Percentiles rank a stretch among this genome's conserved stretches.
Conservation (phyloP, 2,329 filamentous ascomycete species). For the Penicillium crustosum region DNA sequence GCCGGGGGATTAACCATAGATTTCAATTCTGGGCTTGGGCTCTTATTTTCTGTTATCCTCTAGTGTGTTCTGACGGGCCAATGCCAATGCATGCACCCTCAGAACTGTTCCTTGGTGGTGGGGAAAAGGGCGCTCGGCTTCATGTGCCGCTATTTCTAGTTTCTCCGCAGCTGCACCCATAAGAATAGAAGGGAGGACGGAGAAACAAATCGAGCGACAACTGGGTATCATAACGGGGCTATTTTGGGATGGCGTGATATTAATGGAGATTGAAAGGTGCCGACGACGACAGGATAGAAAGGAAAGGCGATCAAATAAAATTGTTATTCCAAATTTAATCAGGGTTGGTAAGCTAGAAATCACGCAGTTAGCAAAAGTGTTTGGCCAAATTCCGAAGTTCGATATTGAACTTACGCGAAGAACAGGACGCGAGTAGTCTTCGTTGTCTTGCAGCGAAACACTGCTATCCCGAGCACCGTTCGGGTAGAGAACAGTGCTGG, state of each 20-base stretch:
- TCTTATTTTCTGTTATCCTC: slow-evolving; percentile 10
- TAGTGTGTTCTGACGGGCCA: neutral
- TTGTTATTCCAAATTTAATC: slow-evolving; percentile 27
- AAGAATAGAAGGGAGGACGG: slow-evolving; percentile 24
- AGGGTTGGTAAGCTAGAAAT: slow-evolving; percentile 35
- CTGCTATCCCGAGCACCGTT: slow-evolving; percentile 45
- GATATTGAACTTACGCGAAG: slow-evolving; percentile 38
- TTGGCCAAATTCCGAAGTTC: neutral
- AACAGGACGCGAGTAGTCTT: slow-evolving; percentile 50
- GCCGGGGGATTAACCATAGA: slow-evolving; percentile 7
- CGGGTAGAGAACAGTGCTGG: slow-evolving; percentile 42
- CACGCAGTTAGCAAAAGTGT: slow-evolving; percentile 17
- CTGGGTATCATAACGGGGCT: slow-evolving; percentile 43
- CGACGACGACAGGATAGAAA: slow-evolving; percentile 10
- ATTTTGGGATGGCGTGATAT: slow-evolving; percentile 32
- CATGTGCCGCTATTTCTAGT: slow-evolving; percentile 1
- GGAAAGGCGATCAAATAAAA: slow-evolving; percentile 15
- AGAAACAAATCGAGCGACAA: slow-evolving; percentile 27
- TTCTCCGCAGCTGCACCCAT: slow-evolving; percentile 7
- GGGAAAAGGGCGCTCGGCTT: neutral
- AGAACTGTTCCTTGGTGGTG: neutral
- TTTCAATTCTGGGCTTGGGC: slow-evolving; percentile 7
- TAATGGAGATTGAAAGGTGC: slow-evolving; percentile 24
- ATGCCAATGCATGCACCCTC: slow-evolving; percentile 1
- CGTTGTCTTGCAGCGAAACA: slow-evolving; percentile 49